Evolutionary conservation across 1,139 yeast genomes (phyloP).

Genomic region (Geotrichum siamense): DNA sequence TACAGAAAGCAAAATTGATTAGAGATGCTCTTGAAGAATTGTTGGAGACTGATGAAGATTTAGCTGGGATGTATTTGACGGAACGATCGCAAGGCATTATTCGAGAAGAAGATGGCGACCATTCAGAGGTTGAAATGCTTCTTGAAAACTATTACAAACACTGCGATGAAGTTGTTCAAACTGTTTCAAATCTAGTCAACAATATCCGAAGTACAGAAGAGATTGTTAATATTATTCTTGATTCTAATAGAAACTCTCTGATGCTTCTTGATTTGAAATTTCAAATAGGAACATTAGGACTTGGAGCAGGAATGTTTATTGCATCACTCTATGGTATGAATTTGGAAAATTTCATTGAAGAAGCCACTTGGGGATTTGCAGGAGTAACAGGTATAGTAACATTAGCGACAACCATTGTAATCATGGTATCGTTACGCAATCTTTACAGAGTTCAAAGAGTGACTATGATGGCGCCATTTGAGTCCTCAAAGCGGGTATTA

Average conservation of each 20-base stretch:
- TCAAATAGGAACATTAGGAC: slow-evolving; percentile 82
- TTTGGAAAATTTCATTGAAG: slow-evolving; percentile 83
- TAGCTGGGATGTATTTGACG: slow-evolving; percentile 76
- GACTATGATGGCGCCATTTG: slow-evolving; percentile 48
- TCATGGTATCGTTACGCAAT: slow-evolving; percentile 37
- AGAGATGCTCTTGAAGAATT: slow-evolving; percentile 82
- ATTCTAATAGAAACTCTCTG: slow-evolving; percentile 88
- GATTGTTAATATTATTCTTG: slow-evolving; percentile 87
- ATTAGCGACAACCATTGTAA: slow-evolving; percentile 38
- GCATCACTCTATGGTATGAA: slow-evolving; percentile 97
- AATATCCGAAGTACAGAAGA: slow-evolving; percentile 94
- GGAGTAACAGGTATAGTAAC: slow-evolving; percentile 48
- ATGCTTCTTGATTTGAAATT: slow-evolving; percentile 87
- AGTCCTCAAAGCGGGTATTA: not conserved
- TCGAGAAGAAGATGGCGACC: slow-evolving; percentile 41
- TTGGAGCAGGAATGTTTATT: slow-evolving; percentile 74
- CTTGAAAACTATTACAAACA: slow-evolving; percentile 90
- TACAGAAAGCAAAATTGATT: slow-evolving; percentile 76
- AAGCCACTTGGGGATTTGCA: slow-evolving; percentile 59
- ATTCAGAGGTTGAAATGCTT: slow-evolving; percentile 70
- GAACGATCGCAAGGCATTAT: slow-evolving; percentile 37
- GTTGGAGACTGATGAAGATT: slow-evolving; percentile 84
- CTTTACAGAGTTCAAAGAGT: slow-evolving; percentile 53
- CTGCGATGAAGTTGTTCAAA: slow-evolving; percentile 94
- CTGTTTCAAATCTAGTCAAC: slow-evolving; percentile 72